These are phyloP conservation scores for Cyanodermella asteris DNA, from an alignment of 2,329 filamentous ascomycete genomes.

Conservation along the genomic window DNA sequence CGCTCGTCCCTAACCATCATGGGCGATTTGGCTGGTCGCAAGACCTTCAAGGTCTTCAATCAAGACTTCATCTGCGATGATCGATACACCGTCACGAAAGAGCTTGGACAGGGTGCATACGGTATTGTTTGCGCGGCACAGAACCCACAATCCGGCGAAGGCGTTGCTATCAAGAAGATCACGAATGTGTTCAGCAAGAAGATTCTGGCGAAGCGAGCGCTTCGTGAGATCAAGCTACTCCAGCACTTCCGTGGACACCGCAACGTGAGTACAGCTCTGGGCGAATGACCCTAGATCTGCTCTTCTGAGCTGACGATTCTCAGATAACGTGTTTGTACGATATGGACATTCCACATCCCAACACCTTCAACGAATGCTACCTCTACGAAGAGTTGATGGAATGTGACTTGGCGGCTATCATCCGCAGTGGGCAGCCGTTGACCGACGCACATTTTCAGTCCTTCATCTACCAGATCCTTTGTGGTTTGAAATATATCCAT, in stretches of 20 bases:
- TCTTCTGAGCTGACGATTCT: conserved; percentile 6
- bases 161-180: conserved; percentile 97
- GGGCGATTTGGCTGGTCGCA: conserved; percentile 47
- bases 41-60: conserved; percentile 98
- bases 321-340: conserved; percentile 98
- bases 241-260: conserved; percentile 89
- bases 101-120: conserved; percentile 92
- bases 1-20: no score
- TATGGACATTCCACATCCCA: conserved; percentile 94
- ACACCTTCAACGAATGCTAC: conserved; percentile 98
- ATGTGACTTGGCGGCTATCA: conserved; percentile 93
- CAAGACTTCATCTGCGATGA: conserved; percentile 98
- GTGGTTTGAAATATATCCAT: conserved; percentile 96
- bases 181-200: conserved; percentile 99
- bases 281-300: not conserved
- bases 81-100: conserved; percentile 95
- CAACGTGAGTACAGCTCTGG: conserved; percentile 42
- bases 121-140: conserved; percentile 95
- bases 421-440: conserved; percentile 85
- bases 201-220: conserved; percentile 90
- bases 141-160: conserved; percentile 75
- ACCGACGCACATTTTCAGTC: conserved; percentile 99
- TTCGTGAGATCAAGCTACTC: conserved; percentile 95
- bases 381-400: conserved; percentile 99
- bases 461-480: conserved; percentile 99